phyloP scores from a whole-genome alignment of 1,284 basidiomycete species.

The Coniophora puteana region DNA sequence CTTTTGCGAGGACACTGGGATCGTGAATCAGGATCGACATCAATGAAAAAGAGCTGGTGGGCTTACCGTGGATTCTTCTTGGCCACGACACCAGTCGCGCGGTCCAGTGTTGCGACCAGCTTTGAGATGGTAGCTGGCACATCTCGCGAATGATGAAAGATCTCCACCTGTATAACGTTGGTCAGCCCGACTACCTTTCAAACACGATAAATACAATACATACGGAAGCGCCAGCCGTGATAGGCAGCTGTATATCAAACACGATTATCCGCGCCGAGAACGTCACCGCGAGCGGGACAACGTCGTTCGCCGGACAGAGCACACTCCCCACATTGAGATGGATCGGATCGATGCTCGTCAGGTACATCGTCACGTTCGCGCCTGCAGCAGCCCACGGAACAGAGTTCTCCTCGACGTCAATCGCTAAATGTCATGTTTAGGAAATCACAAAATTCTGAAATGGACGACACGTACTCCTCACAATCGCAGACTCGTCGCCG shows the following conservation, averaged over 20 bases:
- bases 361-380: constrained; percentile 82
- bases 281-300: constrained; percentile 70
- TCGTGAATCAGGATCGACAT: background rate
- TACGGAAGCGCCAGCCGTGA: constrained; percentile 85
- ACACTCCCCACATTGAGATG: constrained; percentile 88
- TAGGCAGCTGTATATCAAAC: constrained; percentile 90
- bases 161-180: constrained; percentile 68
- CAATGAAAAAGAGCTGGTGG: constrained; percentile 3
- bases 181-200: background rate
- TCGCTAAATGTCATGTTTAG: constrained; percentile 52
- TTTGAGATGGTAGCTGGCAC: constrained; percentile 86
- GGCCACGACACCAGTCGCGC: constrained; percentile 68
- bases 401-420: constrained; percentile 79
- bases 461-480: constrained; percentile 58
- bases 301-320: constrained; percentile 71
- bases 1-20: constrained; percentile 78
- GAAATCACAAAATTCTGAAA: constrained; percentile 1
- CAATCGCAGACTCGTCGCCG: constrained; percentile 85
- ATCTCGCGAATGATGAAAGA: constrained; percentile 94
- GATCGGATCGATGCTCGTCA: constrained; percentile 83
- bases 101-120: constrained; percentile 76
- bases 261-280: constrained; percentile 91
- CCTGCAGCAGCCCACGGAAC: constrained; percentile 91
- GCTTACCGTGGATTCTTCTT: constrained; percentile 80
- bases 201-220: constrained; percentile 17